Evolutionary conservation across 192 early-diverging fungal species (phyloP).

Genomic region (Fimicolochytrium jonesii): DNA sequence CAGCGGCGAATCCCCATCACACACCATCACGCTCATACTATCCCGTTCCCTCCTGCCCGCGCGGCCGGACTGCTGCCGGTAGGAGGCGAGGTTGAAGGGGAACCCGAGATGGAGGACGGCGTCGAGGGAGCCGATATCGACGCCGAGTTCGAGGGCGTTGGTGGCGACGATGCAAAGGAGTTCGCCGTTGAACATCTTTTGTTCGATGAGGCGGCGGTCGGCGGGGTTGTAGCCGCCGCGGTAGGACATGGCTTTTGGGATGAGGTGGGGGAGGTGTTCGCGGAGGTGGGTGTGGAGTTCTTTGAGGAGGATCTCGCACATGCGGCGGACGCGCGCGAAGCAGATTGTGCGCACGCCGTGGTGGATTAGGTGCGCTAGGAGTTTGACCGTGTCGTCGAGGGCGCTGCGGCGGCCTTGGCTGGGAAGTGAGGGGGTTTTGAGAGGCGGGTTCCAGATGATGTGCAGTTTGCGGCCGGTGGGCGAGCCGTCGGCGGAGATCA

Average conservation of each 20-base stretch:
- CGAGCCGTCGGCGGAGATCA: conserved; percentile 29
- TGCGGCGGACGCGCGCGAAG: conserved; percentile 40
- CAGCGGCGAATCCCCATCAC: conserved; percentile 42
- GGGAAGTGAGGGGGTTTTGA: conserved; percentile 3
- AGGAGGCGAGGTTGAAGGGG: conserved; percentile 54
- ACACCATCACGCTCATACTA: conserved; percentile 59
- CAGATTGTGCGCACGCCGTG: conserved; percentile 24
- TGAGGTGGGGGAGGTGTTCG: conserved; percentile 2
- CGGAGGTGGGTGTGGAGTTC: conserved; percentile 32
- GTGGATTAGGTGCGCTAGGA: conserved; percentile 8
- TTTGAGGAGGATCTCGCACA: conserved; percentile 47
- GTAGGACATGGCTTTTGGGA: conserved; percentile 56
- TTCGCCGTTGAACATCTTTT: conserved; percentile 59
- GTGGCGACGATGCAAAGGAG: conserved; percentile 66
- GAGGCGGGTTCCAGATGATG: conserved; percentile 41
- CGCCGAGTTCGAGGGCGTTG: conserved; percentile 77
- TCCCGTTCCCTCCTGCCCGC: conserved; percentile 62
- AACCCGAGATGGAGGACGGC: conserved; percentile 72
- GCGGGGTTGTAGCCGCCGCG: conserved; percentile 70
- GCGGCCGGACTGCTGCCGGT: conserved; percentile 72
- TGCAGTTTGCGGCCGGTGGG: conserved; percentile 38
- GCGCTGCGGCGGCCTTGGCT: conserved; percentile 18
- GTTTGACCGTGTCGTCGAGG: conserved; percentile 19
- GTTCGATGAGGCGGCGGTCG: conserved; percentile 69
- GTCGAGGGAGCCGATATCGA: conserved; percentile 72